These are phyloP conservation scores for Myxozyma monticola DNA, from an alignment of 805 yeast species.

Conservation along the genomic window DNA sequence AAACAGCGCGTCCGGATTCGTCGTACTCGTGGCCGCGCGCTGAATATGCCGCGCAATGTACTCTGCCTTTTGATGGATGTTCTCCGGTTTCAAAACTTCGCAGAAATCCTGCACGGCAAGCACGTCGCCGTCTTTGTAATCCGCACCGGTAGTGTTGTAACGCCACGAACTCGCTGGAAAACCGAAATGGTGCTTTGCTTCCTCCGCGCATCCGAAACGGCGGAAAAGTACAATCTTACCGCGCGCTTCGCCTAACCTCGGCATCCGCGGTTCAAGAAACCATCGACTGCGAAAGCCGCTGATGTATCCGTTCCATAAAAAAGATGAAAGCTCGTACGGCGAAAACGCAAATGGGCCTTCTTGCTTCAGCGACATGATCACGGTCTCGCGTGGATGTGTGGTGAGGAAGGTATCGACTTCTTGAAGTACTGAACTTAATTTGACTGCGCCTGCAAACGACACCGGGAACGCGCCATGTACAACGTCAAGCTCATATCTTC, in stretches of 20 bases:
- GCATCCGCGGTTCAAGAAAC: constrained; percentile 59
- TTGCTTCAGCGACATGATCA: constrained; percentile 67
- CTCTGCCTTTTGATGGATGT: constrained; percentile 55
- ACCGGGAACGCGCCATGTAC: constrained; percentile 79
- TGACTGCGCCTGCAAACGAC: constrained; percentile 55
- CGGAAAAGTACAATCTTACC: constrained; percentile 69
- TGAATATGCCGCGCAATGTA: constrained; percentile 58
- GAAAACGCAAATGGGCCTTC: constrained; percentile 73
- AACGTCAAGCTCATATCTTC: constrained; percentile 55
- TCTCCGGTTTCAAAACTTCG: constrained; percentile 55
- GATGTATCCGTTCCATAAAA: constrained; percentile 60
- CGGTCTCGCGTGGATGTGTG: constrained; percentile 56
- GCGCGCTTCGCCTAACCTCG: constrained; percentile 60
- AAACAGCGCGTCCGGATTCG: constrained; percentile 56
- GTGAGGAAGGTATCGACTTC: constrained; percentile 62
- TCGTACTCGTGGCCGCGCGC: constrained; percentile 48
- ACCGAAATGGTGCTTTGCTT: constrained; percentile 49
- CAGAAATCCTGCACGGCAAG: constrained; percentile 74
- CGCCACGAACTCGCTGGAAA: constrained; percentile 68
- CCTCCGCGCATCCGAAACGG: constrained; percentile 46
- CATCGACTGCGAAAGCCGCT: constrained; percentile 53
- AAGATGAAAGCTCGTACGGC: constrained; percentile 61
- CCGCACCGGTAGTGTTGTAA: constrained; percentile 66
- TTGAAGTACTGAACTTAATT: constrained; percentile 52
- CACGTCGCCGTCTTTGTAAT: constrained; percentile 43